Evolutionary conservation across 208 protist genomes (phyloP).

Genomic region (Sergeia podlipaevii): DNA sequence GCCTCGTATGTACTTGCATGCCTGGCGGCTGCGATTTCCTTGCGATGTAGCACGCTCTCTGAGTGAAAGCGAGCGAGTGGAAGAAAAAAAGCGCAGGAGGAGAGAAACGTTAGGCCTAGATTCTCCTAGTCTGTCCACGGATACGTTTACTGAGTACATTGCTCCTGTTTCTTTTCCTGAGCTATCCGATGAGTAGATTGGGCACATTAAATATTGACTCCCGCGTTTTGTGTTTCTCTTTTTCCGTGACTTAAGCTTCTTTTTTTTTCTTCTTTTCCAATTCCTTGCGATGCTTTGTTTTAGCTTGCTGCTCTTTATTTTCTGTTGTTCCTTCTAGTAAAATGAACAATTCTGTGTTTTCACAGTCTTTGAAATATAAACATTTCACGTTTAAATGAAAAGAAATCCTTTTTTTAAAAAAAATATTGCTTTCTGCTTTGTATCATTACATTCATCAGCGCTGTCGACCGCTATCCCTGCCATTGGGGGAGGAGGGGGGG

Average conservation of each 20-base stretch:
- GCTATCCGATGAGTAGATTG: too few relatives aligned
- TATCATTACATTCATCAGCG: too few relatives aligned
- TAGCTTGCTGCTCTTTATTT: neutral
- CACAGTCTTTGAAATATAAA: too few relatives aligned
- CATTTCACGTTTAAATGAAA: too few relatives aligned
- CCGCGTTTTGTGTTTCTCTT: conserved; percentile 5
- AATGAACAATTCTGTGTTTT: too few relatives aligned
- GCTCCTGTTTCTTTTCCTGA: too few relatives aligned
- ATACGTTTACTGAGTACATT: too few relatives aligned
- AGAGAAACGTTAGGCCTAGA: conserved; percentile 45
- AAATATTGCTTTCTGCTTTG: too few relatives aligned
- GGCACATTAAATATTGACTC: neutral
- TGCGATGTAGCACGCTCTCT: conserved; percentile 6
- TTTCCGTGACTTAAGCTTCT: conserved; percentile 2
- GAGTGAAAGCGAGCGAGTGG: conserved; percentile 29
- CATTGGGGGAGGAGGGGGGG: too few relatives aligned
- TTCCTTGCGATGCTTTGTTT: neutral
- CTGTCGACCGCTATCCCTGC: neutral
- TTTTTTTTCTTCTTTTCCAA: neutral
- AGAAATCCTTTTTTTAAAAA: too few relatives aligned
- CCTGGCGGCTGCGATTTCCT: conserved; percentile 60
- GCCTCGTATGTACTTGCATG: conserved; percentile 76
- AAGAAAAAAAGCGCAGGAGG: conserved; percentile 50
- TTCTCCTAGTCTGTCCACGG: too few relatives aligned
- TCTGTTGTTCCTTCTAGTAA: neutral